Conservation (phyloP, 345 rosid species). For the Sapria himalayana region DNA sequence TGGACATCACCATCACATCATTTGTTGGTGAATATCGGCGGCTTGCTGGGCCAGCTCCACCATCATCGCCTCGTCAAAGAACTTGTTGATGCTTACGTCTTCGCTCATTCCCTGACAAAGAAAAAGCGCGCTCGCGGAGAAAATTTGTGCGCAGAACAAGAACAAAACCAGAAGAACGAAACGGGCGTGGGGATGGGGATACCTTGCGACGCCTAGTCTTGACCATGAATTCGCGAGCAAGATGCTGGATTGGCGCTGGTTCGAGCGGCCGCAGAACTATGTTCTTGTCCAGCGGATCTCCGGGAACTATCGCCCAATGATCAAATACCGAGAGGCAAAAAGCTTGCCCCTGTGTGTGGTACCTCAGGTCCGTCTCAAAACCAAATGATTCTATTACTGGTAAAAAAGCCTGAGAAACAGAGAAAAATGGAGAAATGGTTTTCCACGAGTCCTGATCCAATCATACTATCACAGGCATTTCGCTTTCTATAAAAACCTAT, state of each 20-base stretch:
- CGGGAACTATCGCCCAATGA: constrained; percentile 88
- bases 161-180: not conserved
- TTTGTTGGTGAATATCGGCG: constrained; percentile 53
- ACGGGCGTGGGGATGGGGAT: constrained; percentile 1
- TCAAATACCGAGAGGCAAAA: constrained; percentile 61
- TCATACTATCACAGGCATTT: not conserved
- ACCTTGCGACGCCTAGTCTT: constrained; percentile 82
- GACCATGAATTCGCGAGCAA: constrained; percentile 79
- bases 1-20: constrained; percentile 36
- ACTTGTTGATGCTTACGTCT: constrained; percentile 76
- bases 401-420: constrained; percentile 46
- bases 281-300: constrained; percentile 89
- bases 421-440: not conserved
- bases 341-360: constrained; percentile 88
- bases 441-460: not conserved
- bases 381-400: constrained; percentile 86
- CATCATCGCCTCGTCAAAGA: constrained; percentile 78
- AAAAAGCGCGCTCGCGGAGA: too few relatives aligned
- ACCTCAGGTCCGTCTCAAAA: constrained; percentile 76
- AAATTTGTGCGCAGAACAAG: too few relatives aligned
- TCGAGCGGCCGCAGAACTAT: constrained; percentile 70
- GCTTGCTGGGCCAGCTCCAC: constrained; percentile 76
- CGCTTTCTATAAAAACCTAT: not conserved
- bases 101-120: constrained; percentile 66
- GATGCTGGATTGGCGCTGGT: constrained; percentile 79